These are phyloP conservation scores for Brachypodium distachyon DNA, from an alignment of 202 grass and related monocot genomes.

Conservation along the genomic window DNA sequence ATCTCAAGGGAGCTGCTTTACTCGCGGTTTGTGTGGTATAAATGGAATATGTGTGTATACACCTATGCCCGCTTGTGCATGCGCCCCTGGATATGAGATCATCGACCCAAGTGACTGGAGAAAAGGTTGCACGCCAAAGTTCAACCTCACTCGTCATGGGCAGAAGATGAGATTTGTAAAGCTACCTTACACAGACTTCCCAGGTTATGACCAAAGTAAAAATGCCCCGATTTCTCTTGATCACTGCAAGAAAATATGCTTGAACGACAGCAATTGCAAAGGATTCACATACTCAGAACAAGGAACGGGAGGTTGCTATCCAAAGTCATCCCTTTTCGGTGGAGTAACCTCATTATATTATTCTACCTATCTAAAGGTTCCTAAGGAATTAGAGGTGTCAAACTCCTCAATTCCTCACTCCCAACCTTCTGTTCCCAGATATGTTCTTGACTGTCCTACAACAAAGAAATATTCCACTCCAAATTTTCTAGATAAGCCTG, in stretches of 20 bases:
- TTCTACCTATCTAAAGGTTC: slow-evolving; percentile 38
- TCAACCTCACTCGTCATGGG: slow-evolving; percentile 18
- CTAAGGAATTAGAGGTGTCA: not conserved
- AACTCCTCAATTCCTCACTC: slow-evolving; percentile 13
- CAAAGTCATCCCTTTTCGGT: slow-evolving; percentile 26
- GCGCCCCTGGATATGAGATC: slow-evolving; percentile 27
- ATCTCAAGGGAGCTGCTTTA: slow-evolving; percentile 4
- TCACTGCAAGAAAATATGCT: slow-evolving; percentile 34
- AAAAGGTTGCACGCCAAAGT: slow-evolving; percentile 30
- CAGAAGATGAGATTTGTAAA: slow-evolving; percentile 18
- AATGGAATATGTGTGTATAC: slow-evolving; percentile 44
- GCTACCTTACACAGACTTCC: slow-evolving; percentile 33
- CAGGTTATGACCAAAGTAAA: slow-evolving; percentile 23
- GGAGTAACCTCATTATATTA: not conserved
- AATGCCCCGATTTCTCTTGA: not conserved
- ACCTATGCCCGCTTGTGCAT: slow-evolving; percentile 20
- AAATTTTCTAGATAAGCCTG: not conserved
- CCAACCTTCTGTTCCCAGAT: slow-evolving; percentile 5
- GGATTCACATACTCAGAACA: slow-evolving; percentile 31
- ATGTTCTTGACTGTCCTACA: not conserved
- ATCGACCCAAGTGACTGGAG: slow-evolving; percentile 31
- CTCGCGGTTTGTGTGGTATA: slow-evolving; percentile 46
- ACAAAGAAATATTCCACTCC: not conserved
- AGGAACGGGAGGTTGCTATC: not conserved
- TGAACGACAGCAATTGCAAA: slow-evolving; percentile 23